Percentiles rank a stretch among this genome's conserved stretches.
Conservation (phyloP, 768 basidiomycete species). For the Amanita fuliginea region DNA sequence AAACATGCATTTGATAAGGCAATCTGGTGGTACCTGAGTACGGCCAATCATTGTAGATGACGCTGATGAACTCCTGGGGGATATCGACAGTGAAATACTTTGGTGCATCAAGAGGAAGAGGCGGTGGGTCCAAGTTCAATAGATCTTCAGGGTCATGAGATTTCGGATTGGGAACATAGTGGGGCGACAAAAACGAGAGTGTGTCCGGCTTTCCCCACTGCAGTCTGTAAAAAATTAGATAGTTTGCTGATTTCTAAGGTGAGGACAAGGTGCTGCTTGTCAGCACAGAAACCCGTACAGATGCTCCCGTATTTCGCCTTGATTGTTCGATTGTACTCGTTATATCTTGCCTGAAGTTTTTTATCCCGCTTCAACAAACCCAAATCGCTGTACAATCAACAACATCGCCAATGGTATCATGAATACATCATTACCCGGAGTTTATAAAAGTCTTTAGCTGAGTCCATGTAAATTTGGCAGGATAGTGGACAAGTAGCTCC, state of each 20-base stretch:
- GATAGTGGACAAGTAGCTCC: slow-evolving; percentile 59
- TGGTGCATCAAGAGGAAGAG: slow-evolving; percentile 26
- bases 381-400: slow-evolving; percentile 45
- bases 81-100: slow-evolving; percentile 60
- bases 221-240: slow-evolving; percentile 55
- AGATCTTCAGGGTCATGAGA: slow-evolving; percentile 1
- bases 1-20: slow-evolving; percentile 7
- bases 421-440: slow-evolving; percentile 45
- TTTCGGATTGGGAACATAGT: slow-evolving; percentile 23
- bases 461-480: slow-evolving; percentile 64
- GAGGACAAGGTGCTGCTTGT: neutral
- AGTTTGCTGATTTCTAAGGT: slow-evolving; percentile 40
- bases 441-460: slow-evolving; percentile 71
- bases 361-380: slow-evolving; percentile 70
- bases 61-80: slow-evolving; percentile 46
- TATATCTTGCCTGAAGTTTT: slow-evolving; percentile 56
- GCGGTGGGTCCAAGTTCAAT: slow-evolving; percentile 13
- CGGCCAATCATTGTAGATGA: slow-evolving; percentile 82
- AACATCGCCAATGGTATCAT: neutral
- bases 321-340: slow-evolving; percentile 44
- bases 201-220: slow-evolving; percentile 69
- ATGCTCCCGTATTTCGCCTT: slow-evolving; percentile 52
- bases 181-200: slow-evolving; percentile 46
- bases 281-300: slow-evolving; percentile 29
- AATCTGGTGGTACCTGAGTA: slow-evolving; percentile 52